Percentiles rank a stretch among this genome's conserved stretches.
These are phyloP conservation scores for Trametes cingulata DNA, from an alignment of 768 basidiomycete species.

Conservation along the genomic window DNA sequence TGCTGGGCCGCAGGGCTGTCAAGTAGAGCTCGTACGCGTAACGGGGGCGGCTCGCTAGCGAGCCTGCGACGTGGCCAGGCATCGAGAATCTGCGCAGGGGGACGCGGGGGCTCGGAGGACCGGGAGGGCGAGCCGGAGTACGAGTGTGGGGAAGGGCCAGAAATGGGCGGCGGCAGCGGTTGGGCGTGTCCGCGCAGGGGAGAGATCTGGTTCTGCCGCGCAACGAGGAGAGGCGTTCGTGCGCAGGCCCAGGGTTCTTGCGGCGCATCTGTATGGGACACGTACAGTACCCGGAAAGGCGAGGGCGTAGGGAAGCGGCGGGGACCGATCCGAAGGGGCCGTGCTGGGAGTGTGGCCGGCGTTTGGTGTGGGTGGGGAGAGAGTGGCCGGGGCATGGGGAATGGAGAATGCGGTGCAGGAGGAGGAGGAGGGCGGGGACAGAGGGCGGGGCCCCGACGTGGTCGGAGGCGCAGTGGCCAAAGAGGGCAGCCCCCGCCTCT, in stretches of 20 bases:
- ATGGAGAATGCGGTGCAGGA: not conserved
- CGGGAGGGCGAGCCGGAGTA: conserved; percentile 1
- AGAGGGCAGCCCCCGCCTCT: too few relatives aligned
- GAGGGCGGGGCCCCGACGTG: too few relatives aligned
- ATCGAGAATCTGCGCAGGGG: too few relatives aligned
- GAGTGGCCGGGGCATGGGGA: too few relatives aligned
- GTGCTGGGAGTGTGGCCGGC: not conserved
- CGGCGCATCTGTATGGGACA: not conserved
- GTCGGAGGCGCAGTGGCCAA: too few relatives aligned
- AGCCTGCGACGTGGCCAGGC: too few relatives aligned
- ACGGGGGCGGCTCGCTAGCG: not conserved
- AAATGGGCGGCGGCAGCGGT: not conserved
- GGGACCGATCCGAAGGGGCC: conserved; percentile 6
- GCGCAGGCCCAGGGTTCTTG: not conserved
- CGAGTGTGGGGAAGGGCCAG: conserved; percentile 11
- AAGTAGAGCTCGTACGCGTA: too few relatives aligned
- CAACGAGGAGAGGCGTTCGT: not conserved
- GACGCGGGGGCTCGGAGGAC: not conserved
- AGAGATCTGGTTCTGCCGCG: not conserved
- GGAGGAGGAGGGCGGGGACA: too few relatives aligned
- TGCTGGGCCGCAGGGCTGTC: too few relatives aligned
- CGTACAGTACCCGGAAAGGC: not conserved
- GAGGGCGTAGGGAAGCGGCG: conserved; percentile 1
- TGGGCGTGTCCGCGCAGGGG: not conserved
- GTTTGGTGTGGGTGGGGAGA: not conserved